These are phyloP conservation scores for Rhizoclosmatium globosum DNA, from an alignment of 192 early-diverging fungal species.

Conservation along the genomic window DNA sequence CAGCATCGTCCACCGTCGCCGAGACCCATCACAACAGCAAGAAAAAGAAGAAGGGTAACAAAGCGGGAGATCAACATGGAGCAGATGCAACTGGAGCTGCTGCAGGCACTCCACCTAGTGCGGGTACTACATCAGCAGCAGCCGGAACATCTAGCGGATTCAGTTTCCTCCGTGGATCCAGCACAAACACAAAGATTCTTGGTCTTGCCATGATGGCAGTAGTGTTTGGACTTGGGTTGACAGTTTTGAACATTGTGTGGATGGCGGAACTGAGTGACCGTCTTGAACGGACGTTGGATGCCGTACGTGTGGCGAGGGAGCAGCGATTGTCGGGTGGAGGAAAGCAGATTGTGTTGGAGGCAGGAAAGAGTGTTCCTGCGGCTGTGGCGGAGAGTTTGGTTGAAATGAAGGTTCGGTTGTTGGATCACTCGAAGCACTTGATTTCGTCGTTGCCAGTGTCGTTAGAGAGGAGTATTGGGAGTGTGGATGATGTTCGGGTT, in stretches of 20 bases:
- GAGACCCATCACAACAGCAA: not conserved
- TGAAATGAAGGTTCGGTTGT: not conserved
- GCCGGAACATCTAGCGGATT: not conserved
- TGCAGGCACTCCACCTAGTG: not conserved
- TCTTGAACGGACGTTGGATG: conserved; percentile 31
- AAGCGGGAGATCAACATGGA: not conserved
- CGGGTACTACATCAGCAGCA: not conserved
- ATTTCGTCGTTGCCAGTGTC: not conserved
- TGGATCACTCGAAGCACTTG: not conserved
- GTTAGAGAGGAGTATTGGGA: not conserved
- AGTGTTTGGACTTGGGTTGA: conserved; percentile 23
- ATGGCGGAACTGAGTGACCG: conserved; percentile 35
- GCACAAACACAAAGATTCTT: conserved; percentile 17
- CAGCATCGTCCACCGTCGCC: not conserved
- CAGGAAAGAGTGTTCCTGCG: not conserved
- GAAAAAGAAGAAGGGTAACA: not conserved
- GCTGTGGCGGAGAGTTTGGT: not conserved
- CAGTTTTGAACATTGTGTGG: conserved; percentile 37
- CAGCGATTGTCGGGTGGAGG: not conserved
- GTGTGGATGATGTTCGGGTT: not conserved
- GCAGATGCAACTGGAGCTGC: not conserved
- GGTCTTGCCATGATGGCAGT: conserved; percentile 25
- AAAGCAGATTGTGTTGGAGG: not conserved
- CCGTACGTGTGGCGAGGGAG: conserved; percentile 16
- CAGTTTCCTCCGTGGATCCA: not conserved